These are phyloP conservation scores for Strigomonas galati DNA, from an alignment of 208 protist species.

Conservation along the genomic window DNA sequence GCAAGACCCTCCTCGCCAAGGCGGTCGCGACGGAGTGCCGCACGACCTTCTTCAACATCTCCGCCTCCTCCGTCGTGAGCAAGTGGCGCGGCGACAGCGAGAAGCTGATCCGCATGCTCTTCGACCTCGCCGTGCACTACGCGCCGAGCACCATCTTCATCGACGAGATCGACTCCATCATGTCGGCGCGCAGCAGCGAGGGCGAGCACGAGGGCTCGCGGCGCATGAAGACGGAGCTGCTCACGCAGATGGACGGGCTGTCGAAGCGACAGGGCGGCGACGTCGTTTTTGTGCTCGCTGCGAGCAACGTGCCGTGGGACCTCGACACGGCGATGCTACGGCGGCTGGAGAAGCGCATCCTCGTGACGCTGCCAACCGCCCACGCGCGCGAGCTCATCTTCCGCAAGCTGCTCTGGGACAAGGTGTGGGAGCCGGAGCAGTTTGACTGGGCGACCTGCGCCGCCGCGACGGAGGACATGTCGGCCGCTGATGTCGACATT, in stretches of 20 bases:
- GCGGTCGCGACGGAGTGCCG: slow-evolving; percentile 95
- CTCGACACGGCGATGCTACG: slow-evolving; percentile 92
- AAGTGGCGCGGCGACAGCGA: slow-evolving; percentile 99
- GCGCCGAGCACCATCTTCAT: slow-evolving; percentile 99
- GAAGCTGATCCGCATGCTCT: slow-evolving; percentile 96
- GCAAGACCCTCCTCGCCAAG: slow-evolving; percentile 98
- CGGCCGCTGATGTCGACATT: slow-evolving; percentile 89
- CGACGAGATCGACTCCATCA: slow-evolving; percentile 99
- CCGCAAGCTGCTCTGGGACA: slow-evolving; percentile 38
- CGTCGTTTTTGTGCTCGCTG: slow-evolving; percentile 91
- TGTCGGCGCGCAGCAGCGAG: slow-evolving; percentile 92
- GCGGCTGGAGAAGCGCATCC: slow-evolving; percentile 88
- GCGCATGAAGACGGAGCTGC: slow-evolving; percentile 93
- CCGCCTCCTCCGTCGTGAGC: slow-evolving; percentile 93
- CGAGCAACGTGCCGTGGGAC: slow-evolving; percentile 93
- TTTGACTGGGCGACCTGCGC: slow-evolving; percentile 72
- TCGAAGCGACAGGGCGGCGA: slow-evolving; percentile 71
- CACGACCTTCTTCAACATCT: slow-evolving; percentile 99
- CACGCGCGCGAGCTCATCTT: slow-evolving; percentile 71
- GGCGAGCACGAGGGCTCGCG: slow-evolving; percentile 90
- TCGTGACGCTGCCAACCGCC: slow-evolving; percentile 82
- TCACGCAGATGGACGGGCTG: slow-evolving; percentile 93
- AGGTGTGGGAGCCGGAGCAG: neutral
- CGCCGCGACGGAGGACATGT: slow-evolving; percentile 72
- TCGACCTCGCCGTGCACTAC: slow-evolving; percentile 92